phyloP scores from a whole-genome alignment of 2,329 filamentous ascomycete species.

The Penicillium sclerotigenum region DNA sequence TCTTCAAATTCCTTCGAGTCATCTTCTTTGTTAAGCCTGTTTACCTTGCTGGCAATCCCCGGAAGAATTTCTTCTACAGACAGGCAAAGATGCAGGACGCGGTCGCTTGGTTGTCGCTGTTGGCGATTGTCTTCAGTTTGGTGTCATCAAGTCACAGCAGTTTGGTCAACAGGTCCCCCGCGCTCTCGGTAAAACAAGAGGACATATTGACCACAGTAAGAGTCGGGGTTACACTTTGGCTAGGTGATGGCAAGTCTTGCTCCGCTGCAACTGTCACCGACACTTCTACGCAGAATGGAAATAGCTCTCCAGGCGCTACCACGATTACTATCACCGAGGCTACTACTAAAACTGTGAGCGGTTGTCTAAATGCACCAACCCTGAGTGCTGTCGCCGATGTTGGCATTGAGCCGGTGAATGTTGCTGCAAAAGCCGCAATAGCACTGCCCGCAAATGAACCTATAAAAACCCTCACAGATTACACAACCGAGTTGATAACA shows the following conservation, averaged over 20 bases:
- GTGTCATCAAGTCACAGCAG: background rate
- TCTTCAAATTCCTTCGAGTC: background rate
- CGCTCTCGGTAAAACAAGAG: background rate
- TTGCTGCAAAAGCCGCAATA: background rate
- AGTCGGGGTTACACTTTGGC: slow-evolving; percentile 6
- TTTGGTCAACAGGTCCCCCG: background rate
- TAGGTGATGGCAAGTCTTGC: slow-evolving; percentile 7
- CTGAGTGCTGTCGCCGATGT: background rate
- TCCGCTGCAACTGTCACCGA: background rate
- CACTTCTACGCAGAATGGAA: background rate
- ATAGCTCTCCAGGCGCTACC: background rate
- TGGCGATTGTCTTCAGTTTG: slow-evolving; percentile 3
- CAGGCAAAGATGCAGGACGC: slow-evolving; percentile 11
- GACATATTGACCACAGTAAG: background rate
- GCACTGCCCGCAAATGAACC: background rate
- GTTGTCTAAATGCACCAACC: background rate
- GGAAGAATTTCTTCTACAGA: background rate
- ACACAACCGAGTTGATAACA: background rate
- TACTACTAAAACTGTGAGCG: background rate
- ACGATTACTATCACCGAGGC: background rate
- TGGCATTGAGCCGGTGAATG: background rate
- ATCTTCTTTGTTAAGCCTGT: background rate
- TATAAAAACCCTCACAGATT: background rate
- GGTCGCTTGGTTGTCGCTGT: slow-evolving; percentile 10
- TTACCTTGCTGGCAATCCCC: background rate